These are phyloP conservation scores for Verbena officinalis DNA, from an alignment of 257 asterid species.

Conservation along the genomic window DNA sequence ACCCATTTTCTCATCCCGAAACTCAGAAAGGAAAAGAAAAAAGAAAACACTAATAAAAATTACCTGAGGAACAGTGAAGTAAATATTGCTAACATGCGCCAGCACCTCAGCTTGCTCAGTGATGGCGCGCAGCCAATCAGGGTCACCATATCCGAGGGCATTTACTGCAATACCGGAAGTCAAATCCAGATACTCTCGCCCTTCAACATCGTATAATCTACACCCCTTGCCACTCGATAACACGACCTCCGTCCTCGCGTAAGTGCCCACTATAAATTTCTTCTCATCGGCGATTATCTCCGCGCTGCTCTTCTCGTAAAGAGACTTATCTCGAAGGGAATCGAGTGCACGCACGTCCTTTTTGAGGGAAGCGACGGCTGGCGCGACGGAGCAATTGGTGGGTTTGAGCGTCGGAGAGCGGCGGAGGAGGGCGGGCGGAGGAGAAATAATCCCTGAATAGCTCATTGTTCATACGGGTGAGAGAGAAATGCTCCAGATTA, in stretches of 20 bases:
- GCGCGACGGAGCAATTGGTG: conserved; percentile 24
- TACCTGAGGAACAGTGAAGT: conserved; percentile 78
- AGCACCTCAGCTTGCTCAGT: conserved; percentile 63
- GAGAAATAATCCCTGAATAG: conserved; percentile 37
- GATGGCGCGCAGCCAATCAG: conserved; percentile 80
- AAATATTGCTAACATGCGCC: conserved; percentile 85
- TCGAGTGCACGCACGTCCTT: conserved; percentile 48
- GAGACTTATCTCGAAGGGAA: conserved; percentile 19
- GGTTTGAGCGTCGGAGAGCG: conserved; percentile 28
- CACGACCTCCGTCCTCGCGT: conserved; percentile 76
- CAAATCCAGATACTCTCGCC: conserved; percentile 85
- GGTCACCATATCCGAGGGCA: conserved; percentile 90
- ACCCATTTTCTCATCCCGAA: too few species aligned
- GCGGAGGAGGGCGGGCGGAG: conserved; percentile 37
- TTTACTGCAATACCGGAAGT: conserved; percentile 87
- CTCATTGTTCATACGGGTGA: too few species aligned
- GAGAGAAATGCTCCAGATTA: too few species aligned
- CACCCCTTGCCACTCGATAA: conserved; percentile 80
- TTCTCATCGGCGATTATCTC: conserved; percentile 75
- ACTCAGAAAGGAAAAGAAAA: too few species aligned
- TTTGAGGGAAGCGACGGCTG: conserved; percentile 51
- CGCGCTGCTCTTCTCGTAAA: conserved; percentile 38
- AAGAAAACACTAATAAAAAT: too few species aligned
- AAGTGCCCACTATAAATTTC: conserved; percentile 74
- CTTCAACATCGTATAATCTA: conserved; percentile 77